Base-by-base conservation (phyloP, 768 basidiomycete genomes). In the Tylopilus rubrobrunneus region DNA sequence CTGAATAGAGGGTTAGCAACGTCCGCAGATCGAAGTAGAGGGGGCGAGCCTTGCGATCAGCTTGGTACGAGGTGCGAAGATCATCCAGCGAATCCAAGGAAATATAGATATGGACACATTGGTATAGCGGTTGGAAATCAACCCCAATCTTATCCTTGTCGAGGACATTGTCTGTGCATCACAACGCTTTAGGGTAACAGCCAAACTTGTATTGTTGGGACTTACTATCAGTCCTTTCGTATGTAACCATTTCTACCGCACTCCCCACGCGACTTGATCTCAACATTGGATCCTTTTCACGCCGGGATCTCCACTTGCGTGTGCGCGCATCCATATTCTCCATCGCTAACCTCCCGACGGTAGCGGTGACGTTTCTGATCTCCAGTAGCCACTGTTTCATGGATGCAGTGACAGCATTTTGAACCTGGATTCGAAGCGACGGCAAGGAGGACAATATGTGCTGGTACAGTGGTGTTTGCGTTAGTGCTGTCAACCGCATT, bases 341-440 rank as follows among this genome's bases (percentile, higher is more conserved):
- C 42, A 94, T 80, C 3, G 95, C 95, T 4, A 91, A 79, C 58
- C 78, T 80, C 5, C 97, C 97, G 7, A 99, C 89, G 48, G 86
- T 81, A 2, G 86, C 84, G 49, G 90, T 91, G 54, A 88, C 79
- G 61, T 97, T 93, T 53, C 97, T 78, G 49, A 98, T 93, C 63
- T 98, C 95, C 45, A 97, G 81, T 27, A 99, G 73, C 97, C 97
- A 99, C 58, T 96, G 88, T 65, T 98, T 98, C 76, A 91, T 87
- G 5, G 93, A 92, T 0, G 92, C 92, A 4, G 92, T 95, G 5
- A 98, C 96, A 1, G 92, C 88, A 63, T 90, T 90, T 69, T 93
- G 92, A 66, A 99, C 91, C 63, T 94, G 91, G 17, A 77, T 74
- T 7, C 94, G 87, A 41, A 95, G 76, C 1, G 94, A 95, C 4